These are phyloP conservation scores for Lathyrus oleraceus DNA, from an alignment of 306 rosid species.

Conservation along the genomic window DNA sequence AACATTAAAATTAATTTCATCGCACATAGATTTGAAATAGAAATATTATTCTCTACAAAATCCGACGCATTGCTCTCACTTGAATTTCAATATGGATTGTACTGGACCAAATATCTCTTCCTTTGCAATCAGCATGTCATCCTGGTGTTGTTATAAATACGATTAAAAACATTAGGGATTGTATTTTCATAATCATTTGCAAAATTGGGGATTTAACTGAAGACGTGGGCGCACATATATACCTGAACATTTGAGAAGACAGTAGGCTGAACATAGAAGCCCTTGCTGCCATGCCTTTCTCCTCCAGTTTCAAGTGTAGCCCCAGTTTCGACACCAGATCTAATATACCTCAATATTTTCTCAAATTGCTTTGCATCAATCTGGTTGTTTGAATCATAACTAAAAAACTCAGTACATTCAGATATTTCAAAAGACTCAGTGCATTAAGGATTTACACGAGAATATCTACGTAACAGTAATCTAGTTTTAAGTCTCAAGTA, in stretches of 20 bases:
- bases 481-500: slow-evolving; percentile 23
- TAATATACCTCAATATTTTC: slow-evolving; percentile 72
- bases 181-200: not conserved
- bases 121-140: slow-evolving; percentile 74
- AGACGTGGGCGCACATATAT: not conserved
- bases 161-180: slow-evolving; percentile 14
- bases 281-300: slow-evolving; percentile 67
- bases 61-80: slow-evolving; percentile 48
- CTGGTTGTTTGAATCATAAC: slow-evolving; percentile 42
- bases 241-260: slow-evolving; percentile 89
- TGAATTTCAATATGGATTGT: slow-evolving; percentile 81
- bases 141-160: slow-evolving; percentile 48
- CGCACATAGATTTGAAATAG: not conserved
- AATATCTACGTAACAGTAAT: slow-evolving; percentile 16
- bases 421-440: not conserved
- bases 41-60: not conserved
- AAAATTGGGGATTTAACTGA: not conserved
- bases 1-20: slow-evolving; percentile 20
- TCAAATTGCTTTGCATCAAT: slow-evolving; percentile 75
- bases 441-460: not conserved
- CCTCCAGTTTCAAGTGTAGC: slow-evolving; percentile 92
- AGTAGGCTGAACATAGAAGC: slow-evolving; percentile 81
- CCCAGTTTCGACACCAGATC: slow-evolving; percentile 69
- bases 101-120: slow-evolving; percentile 97
- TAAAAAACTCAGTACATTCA: slow-evolving; percentile 26